Evolutionary conservation across 1,284 basidiomycete species (phyloP).

Genomic region (Cerrena zonata): DNA sequence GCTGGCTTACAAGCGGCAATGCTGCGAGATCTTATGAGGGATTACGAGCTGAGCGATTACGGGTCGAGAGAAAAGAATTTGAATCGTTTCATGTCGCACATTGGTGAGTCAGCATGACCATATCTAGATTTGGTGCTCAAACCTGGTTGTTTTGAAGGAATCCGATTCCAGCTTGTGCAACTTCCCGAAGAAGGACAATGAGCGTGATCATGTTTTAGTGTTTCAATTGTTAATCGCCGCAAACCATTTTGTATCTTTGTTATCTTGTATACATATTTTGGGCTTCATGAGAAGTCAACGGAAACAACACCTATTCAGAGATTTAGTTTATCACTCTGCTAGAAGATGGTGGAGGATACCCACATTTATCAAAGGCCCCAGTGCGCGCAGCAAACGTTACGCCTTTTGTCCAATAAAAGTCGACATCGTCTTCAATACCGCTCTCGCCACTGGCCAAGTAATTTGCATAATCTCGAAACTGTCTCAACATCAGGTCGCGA

Average conservation of each 20-base stretch:
- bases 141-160: constrained; percentile 4
- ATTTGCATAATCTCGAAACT: no score
- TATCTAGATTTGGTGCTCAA: neutral
- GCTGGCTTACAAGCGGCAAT: constrained; percentile 28
- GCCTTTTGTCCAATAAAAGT: no score
- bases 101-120: constrained; percentile 34
- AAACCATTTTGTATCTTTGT: neutral
- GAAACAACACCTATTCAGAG: no score
- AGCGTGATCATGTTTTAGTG: no score
- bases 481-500: no score
- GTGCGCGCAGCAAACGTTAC: no score
- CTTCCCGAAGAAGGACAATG: constrained; percentile 1
- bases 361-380: no score
- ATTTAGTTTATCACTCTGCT: no score
- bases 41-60: constrained; percentile 42
- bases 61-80: constrained; percentile 39
- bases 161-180: constrained; percentile 13
- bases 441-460: no score
- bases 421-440: no score
- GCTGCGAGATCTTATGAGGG: constrained; percentile 35
- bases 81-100: constrained; percentile 49
- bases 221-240: neutral
- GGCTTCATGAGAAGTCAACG: no score
- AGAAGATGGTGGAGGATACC: no score
- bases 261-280: neutral